phyloP scores from a whole-genome alignment of 305 asterid species.

The Solanum chacoense region DNA sequence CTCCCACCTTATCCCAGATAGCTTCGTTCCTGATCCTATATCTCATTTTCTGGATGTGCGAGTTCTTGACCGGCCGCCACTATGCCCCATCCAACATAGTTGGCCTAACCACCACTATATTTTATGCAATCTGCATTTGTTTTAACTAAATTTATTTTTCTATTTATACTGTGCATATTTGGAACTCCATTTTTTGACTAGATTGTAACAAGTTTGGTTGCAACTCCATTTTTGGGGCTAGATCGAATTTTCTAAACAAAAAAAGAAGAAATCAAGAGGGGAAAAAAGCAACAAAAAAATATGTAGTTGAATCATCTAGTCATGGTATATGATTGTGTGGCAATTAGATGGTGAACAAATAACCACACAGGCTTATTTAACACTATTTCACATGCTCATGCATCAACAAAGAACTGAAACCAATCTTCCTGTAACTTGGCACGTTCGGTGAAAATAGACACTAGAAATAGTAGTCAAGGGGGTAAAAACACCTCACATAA shows the following conservation, averaged over 20 bases:
- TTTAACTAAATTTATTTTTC: background rate
- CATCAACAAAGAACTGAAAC: background rate
- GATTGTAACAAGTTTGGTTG: background rate
- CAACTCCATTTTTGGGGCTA: background rate
- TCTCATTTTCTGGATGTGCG: background rate
- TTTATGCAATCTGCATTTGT: background rate
- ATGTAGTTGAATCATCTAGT: background rate
- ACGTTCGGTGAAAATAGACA: background rate
- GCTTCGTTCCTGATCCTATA: background rate
- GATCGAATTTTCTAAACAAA: background rate
- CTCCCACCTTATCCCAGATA: background rate
- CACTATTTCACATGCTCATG: background rate
- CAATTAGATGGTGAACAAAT: background rate
- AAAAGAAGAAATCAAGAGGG: background rate
- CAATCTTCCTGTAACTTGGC: background rate
- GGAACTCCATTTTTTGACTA: background rate
- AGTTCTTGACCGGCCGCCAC: background rate
- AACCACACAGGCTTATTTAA: background rate
- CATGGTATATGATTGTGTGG: background rate
- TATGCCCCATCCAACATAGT: background rate
- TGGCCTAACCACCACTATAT: background rate
- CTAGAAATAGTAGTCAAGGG: background rate
- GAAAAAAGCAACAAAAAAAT: background rate
- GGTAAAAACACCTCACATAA: background rate
- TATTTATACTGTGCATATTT: background rate